A percentile compares a stretch with the other conserved stretches of the same genome.
phyloP scores from a whole-genome alignment of 208 protist genomes.

The Trypanosomatidae sp. region DNA sequence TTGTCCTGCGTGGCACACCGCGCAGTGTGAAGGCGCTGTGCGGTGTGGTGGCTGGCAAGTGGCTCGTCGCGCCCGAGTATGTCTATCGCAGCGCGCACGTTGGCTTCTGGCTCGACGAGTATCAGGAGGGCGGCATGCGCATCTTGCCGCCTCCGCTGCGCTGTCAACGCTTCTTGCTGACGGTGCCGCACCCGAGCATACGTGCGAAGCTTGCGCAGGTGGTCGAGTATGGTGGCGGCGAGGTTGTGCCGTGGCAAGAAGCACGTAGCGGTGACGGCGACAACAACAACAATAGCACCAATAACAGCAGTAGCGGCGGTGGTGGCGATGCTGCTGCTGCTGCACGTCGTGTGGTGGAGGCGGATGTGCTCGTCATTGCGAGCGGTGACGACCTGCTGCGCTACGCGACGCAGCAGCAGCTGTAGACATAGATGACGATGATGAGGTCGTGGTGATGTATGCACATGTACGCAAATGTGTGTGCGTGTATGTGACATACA shows the following conservation, averaged over 20 bases:
- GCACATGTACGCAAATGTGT: background rate
- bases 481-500: background rate
- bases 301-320: no score
- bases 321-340: background rate
- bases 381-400: slow-evolving; percentile 61
- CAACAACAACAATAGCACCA: background rate
- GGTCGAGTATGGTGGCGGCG: slow-evolving; percentile 72
- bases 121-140: slow-evolving; percentile 46
- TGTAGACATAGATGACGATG: background rate
- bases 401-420: slow-evolving; percentile 39
- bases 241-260: slow-evolving; percentile 22
- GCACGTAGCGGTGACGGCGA: background rate
- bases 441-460: background rate
- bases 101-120: slow-evolving; percentile 77
- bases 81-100: slow-evolving; percentile 32
- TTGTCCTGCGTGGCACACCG: slow-evolving; percentile 62
- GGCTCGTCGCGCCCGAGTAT: slow-evolving; percentile 70
- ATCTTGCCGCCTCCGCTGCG: slow-evolving; percentile 57
- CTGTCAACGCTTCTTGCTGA: slow-evolving; percentile 63
- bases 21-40: slow-evolving; percentile 76
- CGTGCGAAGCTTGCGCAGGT: slow-evolving; percentile 50
- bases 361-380: slow-evolving; percentile 55
- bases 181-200: slow-evolving; percentile 26
- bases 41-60: slow-evolving; percentile 59
- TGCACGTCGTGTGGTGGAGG: slow-evolving; percentile 2